Percentiles rank a stretch among this genome's conserved stretches.
phyloP scores from a whole-genome alignment of 2,329 filamentous ascomycete species.

The Penicillium sp. region DNA sequence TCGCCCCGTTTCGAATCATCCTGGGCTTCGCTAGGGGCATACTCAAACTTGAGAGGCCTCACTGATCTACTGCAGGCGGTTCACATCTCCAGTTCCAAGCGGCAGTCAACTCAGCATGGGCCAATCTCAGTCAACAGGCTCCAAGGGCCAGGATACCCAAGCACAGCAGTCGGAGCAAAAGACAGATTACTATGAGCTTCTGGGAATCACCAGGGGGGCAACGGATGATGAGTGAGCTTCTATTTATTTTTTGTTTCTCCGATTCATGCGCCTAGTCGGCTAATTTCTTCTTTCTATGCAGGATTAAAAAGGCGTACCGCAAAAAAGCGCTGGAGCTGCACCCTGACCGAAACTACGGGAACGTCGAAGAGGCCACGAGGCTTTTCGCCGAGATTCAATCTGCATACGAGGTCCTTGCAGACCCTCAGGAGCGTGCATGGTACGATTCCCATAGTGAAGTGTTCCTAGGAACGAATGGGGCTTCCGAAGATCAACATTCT shows the following conservation, averaged over 20 bases:
- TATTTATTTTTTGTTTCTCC: background rate
- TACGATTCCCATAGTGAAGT: conserved; percentile 93
- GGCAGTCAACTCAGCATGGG: conserved; percentile 43
- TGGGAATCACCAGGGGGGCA: conserved; percentile 74
- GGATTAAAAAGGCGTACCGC: conserved; percentile 92
- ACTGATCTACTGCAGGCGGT: background rate
- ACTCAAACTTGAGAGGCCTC: background rate
- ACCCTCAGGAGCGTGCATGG: conserved; percentile 94
- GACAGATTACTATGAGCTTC: conserved; percentile 72
- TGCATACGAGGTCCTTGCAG: conserved; percentile 94
- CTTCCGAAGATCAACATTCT: conserved; percentile 61
- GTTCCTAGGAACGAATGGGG: conserved; percentile 72
- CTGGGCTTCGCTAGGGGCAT: too few relatives aligned
- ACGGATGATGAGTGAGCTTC: conserved; percentile 72
- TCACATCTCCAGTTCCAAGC: too few relatives aligned
- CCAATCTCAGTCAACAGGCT: conserved; percentile 51
- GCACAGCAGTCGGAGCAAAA: conserved; percentile 35
- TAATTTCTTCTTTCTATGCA: conserved; percentile 43
- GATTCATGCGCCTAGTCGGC: background rate
- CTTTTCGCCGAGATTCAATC: conserved; percentile 91
- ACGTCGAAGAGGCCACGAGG: conserved; percentile 80
- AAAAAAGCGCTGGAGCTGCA: conserved; percentile 90
- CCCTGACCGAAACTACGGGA: conserved; percentile 89
- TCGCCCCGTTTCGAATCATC: background rate
- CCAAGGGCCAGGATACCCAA: conserved; percentile 28